Base-by-base conservation (phyloP, 1,139 yeast genomes). In the Suhomyces anneliseae region DNA sequence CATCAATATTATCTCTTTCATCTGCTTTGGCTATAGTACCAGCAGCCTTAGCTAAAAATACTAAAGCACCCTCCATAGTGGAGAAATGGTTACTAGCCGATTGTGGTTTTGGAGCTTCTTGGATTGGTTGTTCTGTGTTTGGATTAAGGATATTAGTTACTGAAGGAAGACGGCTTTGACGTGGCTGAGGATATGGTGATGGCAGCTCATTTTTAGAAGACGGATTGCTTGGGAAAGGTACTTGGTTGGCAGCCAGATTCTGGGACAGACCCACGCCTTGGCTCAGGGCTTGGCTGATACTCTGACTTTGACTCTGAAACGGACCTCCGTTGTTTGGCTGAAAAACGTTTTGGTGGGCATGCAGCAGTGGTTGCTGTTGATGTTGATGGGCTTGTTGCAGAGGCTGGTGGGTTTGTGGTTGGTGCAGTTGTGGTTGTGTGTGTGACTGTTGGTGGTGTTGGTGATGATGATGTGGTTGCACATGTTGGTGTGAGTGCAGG, bases 1-100 rank as follows among this genome's bases (percentile, higher is more conserved):
- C 95, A 62, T 85, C 87, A 32, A 85, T 80, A 37, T 85, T 72
- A 58, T 85, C 87, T 52, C 86, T 68, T 50, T 76, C 83, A 56
- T 82, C 88, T 2, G 85, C 85, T 50, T 78, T 74, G 5, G 90
- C 87, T 27, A 85, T 82, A 6, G 80, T 76, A 0, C 90, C 92
- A 0, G 92, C 92, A 0, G 90, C 88, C 52, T 83, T 83, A 4
- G 93, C 92, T 32, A 87, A 64, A 58, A 83, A 86, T 29, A 82
- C 85, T 51, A 87, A 69, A 0, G 92, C 88, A 10, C 85, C 85
- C 57, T 81, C 87, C 76, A 73, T 72, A 57, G 84, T 80, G 7
- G 85, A 59, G 44, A 62, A 61, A 31, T 60, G 65, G 35, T 53
- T 55, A n/a, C 40, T 42, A 12, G 44, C 58, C 12, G 42, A 24